Conservation (phyloP, 2,329 filamentous ascomycete species). For the Ceratocystis huliohia region DNA sequence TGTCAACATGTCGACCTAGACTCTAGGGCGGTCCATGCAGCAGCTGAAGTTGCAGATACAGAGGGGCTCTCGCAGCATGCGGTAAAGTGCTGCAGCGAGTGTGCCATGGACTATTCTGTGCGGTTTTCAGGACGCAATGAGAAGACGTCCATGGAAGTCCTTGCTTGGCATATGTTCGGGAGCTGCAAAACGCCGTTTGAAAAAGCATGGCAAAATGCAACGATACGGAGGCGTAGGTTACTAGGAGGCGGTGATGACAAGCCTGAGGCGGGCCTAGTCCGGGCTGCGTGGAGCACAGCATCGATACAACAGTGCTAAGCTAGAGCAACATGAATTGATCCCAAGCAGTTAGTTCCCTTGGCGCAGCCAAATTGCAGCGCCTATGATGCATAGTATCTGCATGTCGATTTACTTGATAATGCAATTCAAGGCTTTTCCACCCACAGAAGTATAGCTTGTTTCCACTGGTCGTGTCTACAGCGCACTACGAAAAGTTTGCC, state of each 20-base stretch:
- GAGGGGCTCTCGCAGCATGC: neutral
- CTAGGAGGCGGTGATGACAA: neutral
- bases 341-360: too few species aligned
- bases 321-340: too few species aligned
- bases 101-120: constrained; percentile 13
- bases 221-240: neutral
- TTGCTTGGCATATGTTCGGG: constrained; percentile 16
- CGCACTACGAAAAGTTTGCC: too few species aligned
- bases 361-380: too few species aligned
- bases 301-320: neutral
- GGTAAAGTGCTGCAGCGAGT: neutral
- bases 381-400: too few species aligned
- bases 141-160: neutral
- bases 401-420: too few species aligned
- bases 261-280: constrained; percentile 5
- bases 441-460: too few species aligned
- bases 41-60: neutral
- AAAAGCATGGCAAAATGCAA: constrained; percentile 15
- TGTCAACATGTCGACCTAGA: constrained; percentile 15
- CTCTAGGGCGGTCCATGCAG: neutral
- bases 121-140: neutral
- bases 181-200: constrained; percentile 9
- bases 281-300: constrained; percentile 9
- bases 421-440: too few species aligned
- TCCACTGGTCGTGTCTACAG: too few species aligned